phyloP scores from a whole-genome alignment of 179 eudicot species.

The Dionaea muscipula region DNA sequence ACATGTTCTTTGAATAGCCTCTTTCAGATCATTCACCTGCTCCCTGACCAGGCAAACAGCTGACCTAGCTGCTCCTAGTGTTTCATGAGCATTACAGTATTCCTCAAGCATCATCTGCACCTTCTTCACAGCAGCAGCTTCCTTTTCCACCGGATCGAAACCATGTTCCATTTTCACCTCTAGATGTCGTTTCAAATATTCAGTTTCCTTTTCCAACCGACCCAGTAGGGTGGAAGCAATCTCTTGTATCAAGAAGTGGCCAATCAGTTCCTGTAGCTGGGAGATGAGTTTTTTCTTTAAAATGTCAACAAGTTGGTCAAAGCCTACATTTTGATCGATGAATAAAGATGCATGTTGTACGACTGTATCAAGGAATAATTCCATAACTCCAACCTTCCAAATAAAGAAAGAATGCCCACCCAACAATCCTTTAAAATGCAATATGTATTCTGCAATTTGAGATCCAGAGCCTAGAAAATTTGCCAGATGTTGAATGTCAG shows the following conservation, averaged over 20 bases:
- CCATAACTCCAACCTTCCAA: conserved; percentile 77
- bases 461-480: conserved; percentile 54
- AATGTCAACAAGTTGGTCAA: conserved; percentile 70
- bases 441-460: conserved; percentile 64
- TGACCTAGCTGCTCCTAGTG: conserved; percentile 79
- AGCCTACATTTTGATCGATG: conserved; percentile 66
- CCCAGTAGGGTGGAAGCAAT: conserved; percentile 55
- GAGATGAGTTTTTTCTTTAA: conserved; percentile 57
- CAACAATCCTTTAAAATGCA: conserved; percentile 59
- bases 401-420: conserved; percentile 59
- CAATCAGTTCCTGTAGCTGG: conserved; percentile 56
- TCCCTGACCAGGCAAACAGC: conserved; percentile 60
- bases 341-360: conserved; percentile 58
- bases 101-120: conserved; percentile 81
- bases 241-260: conserved; percentile 58
- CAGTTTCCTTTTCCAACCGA: conserved; percentile 50
- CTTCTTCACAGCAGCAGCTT: conserved; percentile 38
- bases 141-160: conserved; percentile 31
- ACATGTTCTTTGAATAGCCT: conserved; percentile 52
- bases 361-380: conserved; percentile 69
- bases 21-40: conserved; percentile 69
- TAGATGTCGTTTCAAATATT: conserved; percentile 35
- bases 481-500: conserved; percentile 27
- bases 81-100: conserved; percentile 83
- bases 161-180: conserved; percentile 29